Base-by-base conservation (phyloP, 2,329 filamentous ascomycete genomes). In the Neonectria sp. region DNA sequence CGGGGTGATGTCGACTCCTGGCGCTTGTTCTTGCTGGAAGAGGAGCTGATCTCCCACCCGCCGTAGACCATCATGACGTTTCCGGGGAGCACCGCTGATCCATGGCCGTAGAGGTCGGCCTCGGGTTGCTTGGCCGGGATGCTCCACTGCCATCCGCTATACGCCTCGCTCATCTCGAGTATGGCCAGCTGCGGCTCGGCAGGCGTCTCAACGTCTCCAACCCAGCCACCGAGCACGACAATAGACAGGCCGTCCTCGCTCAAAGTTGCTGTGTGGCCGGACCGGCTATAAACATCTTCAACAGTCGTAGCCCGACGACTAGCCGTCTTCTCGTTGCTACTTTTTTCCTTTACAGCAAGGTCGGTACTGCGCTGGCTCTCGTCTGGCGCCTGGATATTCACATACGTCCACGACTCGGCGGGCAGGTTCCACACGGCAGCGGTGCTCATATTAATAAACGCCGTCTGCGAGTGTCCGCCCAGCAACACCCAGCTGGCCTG, bases 401-500 rank as follows among this genome's bases (percentile, higher is more conserved):
- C 84, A 78, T 95, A 98, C 31, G 90, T 92, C 95, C 95, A 98
- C 60, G 89, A 91, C 76, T 95, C 91, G 75, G 97, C 92, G 0
- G 95, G 95, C 7, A 98, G 84, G 60, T 91, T 95, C 86, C 95
- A 97, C 2, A 98, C 84, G 0, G 95, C 95, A 1, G 95, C 89
- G 49, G 94, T 93, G 63, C 94, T 97, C 92, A 97, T 98, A 79
- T 98, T 97, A 82, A 98, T 91, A 77, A 97, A 98, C 0, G 95
- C 95, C 17, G 85, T 81, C 72, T 90, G 86, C 0, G 95, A 97
- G 78, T 98, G 95, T 0, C 95, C 95, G 46, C 95, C 95, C 17
- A 98, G 83, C 25, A 98, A 82, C 13, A 97, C 89, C 71, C 94
- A 95, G 73, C 91, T 91, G 69, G 92, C 90, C 77, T 95, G 90